A percentile compares a stretch with the other conserved stretches of the same genome.
Conservation (phyloP, 148 eudicot genomes). For the Vaccinium macrocarpon region DNA sequence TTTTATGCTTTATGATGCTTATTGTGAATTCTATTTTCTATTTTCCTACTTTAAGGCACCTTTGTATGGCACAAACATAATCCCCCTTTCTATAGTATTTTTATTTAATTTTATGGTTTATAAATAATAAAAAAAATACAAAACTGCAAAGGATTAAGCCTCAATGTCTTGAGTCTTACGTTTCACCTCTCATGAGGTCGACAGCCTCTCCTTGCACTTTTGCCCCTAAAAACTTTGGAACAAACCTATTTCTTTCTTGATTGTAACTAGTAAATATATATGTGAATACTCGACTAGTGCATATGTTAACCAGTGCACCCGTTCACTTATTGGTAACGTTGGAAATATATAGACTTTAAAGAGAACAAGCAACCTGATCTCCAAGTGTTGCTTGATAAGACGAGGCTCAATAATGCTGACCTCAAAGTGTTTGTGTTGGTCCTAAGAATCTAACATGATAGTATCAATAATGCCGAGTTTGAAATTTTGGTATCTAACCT, state of each 20-base stretch:
- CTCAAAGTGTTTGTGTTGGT: background rate
- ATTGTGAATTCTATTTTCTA: background rate
- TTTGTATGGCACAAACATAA: background rate
- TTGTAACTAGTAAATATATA: background rate
- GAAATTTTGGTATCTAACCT: background rate
- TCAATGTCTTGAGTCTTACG: background rate
- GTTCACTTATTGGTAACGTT: background rate
- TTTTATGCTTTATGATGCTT: background rate
- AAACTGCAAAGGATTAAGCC: background rate
- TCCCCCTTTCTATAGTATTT: background rate
- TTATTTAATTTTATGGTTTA: background rate
- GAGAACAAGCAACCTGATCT: background rate
- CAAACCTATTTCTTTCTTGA: background rate
- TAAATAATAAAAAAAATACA: background rate
- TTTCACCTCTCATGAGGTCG: too few relatives aligned
- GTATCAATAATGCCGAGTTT: background rate
- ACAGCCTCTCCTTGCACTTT: background rate
- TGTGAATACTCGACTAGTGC: background rate
- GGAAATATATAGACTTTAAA: too few relatives aligned
- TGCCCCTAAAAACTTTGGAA: background rate
- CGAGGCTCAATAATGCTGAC: background rate
- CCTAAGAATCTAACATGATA: background rate
- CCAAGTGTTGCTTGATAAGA: background rate
- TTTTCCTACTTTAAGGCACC: background rate
- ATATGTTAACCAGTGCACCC: background rate